phyloP scores from a whole-genome alignment of 164 flowering plant species.

The Aristolochia californica region DNA sequence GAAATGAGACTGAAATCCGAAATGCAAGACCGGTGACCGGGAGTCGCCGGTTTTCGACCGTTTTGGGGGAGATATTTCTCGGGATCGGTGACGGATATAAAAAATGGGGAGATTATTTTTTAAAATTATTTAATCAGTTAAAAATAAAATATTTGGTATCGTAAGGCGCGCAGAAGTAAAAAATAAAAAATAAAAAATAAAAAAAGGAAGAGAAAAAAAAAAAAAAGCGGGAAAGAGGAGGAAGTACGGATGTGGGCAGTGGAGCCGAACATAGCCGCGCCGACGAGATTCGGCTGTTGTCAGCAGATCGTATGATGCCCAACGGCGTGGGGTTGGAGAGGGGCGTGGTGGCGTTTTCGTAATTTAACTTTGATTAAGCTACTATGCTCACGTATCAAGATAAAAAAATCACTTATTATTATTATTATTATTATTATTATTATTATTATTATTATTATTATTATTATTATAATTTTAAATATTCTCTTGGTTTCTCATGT shows the following conservation, averaged over 20 bases:
- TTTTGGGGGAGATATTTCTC: slow-evolving; percentile 1
- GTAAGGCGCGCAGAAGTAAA: too few relatives aligned
- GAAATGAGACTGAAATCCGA: slow-evolving; percentile 32
- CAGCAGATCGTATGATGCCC: slow-evolving; percentile 24
- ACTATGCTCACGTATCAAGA: too few relatives aligned
- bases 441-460: too few relatives aligned
- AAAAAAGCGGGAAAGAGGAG: not conserved
- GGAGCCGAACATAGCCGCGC: slow-evolving; percentile 5
- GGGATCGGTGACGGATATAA: slow-evolving; percentile 3
- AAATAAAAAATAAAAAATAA: not conserved
- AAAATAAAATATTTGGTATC: not conserved
- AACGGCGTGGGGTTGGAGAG: slow-evolving; percentile 8
- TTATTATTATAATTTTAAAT: too few relatives aligned
- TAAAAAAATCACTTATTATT: too few relatives aligned
- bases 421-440: too few relatives aligned
- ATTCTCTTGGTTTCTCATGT: too few relatives aligned
- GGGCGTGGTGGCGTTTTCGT: not conserved
- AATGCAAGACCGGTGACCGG: slow-evolving; percentile 19
- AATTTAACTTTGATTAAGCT: not conserved
- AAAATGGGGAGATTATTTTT: not conserved
- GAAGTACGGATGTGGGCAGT: too few relatives aligned
- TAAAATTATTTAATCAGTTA: too few relatives aligned
- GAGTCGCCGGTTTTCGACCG: slow-evolving; percentile 5
- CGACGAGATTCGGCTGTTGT: slow-evolving; percentile 24
- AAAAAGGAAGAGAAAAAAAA: too few relatives aligned